These are phyloP conservation scores for Camelina laxa DNA, from an alignment of 345 rosid species.

Conservation along the genomic window DNA sequence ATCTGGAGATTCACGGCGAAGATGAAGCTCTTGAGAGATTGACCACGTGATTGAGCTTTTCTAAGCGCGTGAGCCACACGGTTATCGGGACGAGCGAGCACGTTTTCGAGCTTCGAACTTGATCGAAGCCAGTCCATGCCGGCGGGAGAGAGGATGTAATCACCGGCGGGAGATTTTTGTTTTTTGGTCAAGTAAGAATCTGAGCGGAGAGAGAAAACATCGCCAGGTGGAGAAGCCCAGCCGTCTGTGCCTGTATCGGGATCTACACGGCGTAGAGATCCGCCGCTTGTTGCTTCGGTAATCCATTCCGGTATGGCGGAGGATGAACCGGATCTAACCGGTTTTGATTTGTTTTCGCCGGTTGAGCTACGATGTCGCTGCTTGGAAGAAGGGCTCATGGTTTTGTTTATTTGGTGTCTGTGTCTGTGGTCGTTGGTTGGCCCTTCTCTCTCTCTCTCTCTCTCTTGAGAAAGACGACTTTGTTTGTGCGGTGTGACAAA, in stretches of 20 bases:
- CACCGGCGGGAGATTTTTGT: constrained; percentile 71
- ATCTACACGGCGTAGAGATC: constrained; percentile 78
- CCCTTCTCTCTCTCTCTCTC: constrained; percentile 22
- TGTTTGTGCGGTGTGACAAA: constrained; percentile 31
- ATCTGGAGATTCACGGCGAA: constrained; percentile 89
- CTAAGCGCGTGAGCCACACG: constrained; percentile 72
- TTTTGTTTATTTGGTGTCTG: background rate
- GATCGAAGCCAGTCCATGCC: constrained; percentile 95
- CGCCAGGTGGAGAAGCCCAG: constrained; percentile 95
- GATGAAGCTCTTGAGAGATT: constrained; percentile 68
- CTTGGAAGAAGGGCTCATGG: constrained; percentile 64
- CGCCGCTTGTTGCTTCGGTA: constrained; percentile 67
- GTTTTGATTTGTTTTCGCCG: constrained; percentile 37
- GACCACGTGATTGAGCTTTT: constrained; percentile 61
- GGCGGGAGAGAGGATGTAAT: constrained; percentile 73
- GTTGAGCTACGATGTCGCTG: constrained; percentile 52
- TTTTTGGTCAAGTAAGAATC: constrained; percentile 56
- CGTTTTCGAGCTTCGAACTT: constrained; percentile 65
- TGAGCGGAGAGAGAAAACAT: constrained; percentile 77
- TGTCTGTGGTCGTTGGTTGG: constrained; percentile 38
- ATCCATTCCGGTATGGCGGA: constrained; percentile 58
- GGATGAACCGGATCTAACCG: constrained; percentile 45
- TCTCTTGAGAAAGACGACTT: constrained; percentile 11
- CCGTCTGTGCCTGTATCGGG: constrained; percentile 75
- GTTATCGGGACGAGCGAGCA: constrained; percentile 77